Evolutionary conservation across 176 grass and related monocot species (phyloP), one percentile per base, ranked within the genome.

Genomic region (Triticum timopheevii): DNA sequence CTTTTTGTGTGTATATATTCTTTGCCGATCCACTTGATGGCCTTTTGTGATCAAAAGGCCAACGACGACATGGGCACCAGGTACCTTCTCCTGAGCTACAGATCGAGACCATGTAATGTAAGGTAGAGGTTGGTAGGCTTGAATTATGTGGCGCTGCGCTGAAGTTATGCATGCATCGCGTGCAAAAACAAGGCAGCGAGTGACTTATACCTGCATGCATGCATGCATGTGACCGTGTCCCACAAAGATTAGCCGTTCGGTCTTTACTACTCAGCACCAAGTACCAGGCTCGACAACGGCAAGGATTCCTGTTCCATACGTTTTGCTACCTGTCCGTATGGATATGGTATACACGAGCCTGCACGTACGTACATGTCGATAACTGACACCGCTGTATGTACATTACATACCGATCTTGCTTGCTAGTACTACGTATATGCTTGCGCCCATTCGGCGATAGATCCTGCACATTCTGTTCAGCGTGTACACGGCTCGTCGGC

Each of bases 1-100:
- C 76, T 88, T 91, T 87, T 85, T 85, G 75, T 81, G 81, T 78
- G 62, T 79, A 77, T 85, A 80, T 80, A 84, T 88, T 85, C 77
- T 77, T 81, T 63, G 65, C 20, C n/a, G 44, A 72, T 59, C 67
- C 81, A 83, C 49, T 83, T 27, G 72, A 28, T 38, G 42, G 61
- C 45, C 20, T 85, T 67, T 85, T 27, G 61, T 36, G 30, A 54
- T 66, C 72, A 0, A 10, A 54, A 77, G 77, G 68, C 68, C 49
- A 73, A 11, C 36, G 59, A 22, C 73, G 20, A 28, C 85, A 70
- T 74, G 84, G 82, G 58, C 67, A 38, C 49, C 70, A 70, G 83
- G 88, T 49, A 49, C 72, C 12, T 36, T 69, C 66, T 69, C 66
- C 33, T 22, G 19, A 69, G 66, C 33, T 70, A n/a, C 1, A 70